Evolutionary conservation across 306 rosid genomes (phyloP), one percentile per base, ranked within the genome.

Genomic region (Rosa multiflora): DNA sequence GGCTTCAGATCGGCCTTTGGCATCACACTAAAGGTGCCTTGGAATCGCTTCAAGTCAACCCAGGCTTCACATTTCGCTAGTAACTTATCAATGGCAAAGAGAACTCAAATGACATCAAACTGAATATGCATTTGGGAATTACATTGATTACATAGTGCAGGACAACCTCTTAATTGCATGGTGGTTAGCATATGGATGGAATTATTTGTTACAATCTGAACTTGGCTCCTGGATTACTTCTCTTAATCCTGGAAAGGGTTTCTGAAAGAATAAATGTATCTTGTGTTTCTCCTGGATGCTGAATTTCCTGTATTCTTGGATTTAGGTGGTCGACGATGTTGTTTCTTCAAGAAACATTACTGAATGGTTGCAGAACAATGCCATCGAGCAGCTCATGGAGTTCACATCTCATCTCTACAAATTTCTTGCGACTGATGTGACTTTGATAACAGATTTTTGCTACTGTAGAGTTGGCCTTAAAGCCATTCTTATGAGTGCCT

Each of bases 311-410:
- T 70, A 81, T 59, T 82, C 71, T 69, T 84, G 81, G 66, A 51
- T 83, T 72, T 72, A 92, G 97, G 93, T 88, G 86, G 93, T 89
- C 84, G 84, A 83, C 76, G 83, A 83, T 86, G 90, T 85, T 70
- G 80, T 86, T 84, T 88, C 87, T 72, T 85, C 75, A 15, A 87
- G 88, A 87, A 88, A 82, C 81, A 83, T 88, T 53, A 80, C 72
- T 75, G 94, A 91, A 76, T 95, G 97, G 99, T 79, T 95, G 85
- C 91, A 85, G 83, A 86, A 83, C 69, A 47, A 79, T 75, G 97
- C 93, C 77, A 92, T 95, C 72, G 98, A 88, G 90, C 97, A 89
- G 90, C 94, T 95, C 70, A 87, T 76, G 79, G 97, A 88, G 73
- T 89, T 95, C 72, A 77, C 91, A 20, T 88, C 90, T 59, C 88